Evolutionary conservation across 129 eudicot species (phyloP).

Genomic region (Glebionis coronaria): DNA sequence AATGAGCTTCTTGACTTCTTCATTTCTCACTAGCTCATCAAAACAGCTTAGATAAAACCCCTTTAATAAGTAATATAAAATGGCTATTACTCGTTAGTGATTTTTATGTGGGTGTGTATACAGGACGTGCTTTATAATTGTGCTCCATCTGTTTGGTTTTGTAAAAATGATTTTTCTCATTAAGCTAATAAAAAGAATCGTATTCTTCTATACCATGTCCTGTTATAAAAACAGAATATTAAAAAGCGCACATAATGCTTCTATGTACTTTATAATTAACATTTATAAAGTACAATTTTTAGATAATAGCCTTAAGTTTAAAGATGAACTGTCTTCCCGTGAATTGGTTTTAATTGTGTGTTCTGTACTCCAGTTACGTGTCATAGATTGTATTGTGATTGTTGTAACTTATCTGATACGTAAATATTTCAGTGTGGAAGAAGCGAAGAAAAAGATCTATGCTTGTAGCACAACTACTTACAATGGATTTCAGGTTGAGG

Average conservation of each 20-base stretch:
- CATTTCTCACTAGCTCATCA: too few relatives aligned
- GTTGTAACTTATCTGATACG: background rate
- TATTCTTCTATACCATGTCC: too few relatives aligned
- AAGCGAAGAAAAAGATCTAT: conserved; percentile 91
- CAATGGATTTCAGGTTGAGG: conserved; percentile 69
- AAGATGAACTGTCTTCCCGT: background rate
- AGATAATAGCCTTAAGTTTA: background rate
- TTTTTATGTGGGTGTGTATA: background rate
- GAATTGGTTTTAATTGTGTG: background rate
- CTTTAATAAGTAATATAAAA: too few relatives aligned
- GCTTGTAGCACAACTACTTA: conserved; percentile 95
- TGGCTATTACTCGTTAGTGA: background rate
- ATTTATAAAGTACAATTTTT: background rate
- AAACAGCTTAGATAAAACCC: too few relatives aligned
- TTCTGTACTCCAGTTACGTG: background rate
- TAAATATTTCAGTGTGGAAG: conserved; percentile 63
- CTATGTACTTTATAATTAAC: background rate
- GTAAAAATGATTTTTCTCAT: background rate
- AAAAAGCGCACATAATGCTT: too few relatives aligned
- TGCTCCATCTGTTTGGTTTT: background rate
- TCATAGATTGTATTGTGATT: conserved; percentile 8
- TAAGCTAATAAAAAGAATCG: too few relatives aligned
- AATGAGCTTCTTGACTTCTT: too few relatives aligned
- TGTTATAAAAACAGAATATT: too few relatives aligned
- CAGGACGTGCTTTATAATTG: background rate